These are phyloP conservation scores for Telfairia occidentalis DNA, from an alignment of 331 rosid genomes.

Conservation along the genomic window DNA sequence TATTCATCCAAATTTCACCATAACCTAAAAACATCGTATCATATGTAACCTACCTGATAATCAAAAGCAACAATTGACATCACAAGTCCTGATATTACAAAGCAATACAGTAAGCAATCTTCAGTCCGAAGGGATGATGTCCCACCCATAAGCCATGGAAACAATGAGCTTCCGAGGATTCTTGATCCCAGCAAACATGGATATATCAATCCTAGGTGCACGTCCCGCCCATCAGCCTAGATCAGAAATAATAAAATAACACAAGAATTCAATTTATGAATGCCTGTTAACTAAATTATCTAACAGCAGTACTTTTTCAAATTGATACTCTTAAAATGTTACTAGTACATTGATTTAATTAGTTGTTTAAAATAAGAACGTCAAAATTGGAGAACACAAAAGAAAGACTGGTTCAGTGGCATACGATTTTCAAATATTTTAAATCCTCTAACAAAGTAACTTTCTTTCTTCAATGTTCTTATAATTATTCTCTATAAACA, in stretches of 20 bases:
- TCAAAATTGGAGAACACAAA: background rate
- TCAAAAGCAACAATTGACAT: conserved; percentile 64
- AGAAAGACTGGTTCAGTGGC: background rate
- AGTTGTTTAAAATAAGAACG: background rate
- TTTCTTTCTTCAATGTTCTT: background rate
- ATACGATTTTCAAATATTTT: background rate
- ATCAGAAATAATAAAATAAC: conserved; percentile 9
- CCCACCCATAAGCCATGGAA: conserved; percentile 78
- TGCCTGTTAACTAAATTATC: background rate
- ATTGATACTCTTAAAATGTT: background rate
- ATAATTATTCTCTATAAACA: background rate
- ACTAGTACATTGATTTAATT: background rate
- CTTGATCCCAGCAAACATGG: conserved; percentile 74
- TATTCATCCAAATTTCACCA: background rate
- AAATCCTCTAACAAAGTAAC: background rate
- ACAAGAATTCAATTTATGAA: background rate
- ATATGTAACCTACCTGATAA: conserved; percentile 53
- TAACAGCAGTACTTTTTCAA: background rate
- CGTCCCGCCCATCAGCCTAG: conserved; percentile 96
- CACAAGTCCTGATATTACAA: conserved; percentile 42
- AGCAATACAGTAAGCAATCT: conserved; percentile 58
- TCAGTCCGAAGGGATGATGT: conserved; percentile 60
- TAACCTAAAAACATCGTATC: background rate
- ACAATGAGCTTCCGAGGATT: conserved; percentile 84
- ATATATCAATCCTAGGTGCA: conserved; percentile 75